Percentiles rank a stretch among this genome's conserved stretches.
Evolutionary conservation across 139 green algal species (phyloP).

Genomic region (Tetradesmus lagerheimii): DNA sequence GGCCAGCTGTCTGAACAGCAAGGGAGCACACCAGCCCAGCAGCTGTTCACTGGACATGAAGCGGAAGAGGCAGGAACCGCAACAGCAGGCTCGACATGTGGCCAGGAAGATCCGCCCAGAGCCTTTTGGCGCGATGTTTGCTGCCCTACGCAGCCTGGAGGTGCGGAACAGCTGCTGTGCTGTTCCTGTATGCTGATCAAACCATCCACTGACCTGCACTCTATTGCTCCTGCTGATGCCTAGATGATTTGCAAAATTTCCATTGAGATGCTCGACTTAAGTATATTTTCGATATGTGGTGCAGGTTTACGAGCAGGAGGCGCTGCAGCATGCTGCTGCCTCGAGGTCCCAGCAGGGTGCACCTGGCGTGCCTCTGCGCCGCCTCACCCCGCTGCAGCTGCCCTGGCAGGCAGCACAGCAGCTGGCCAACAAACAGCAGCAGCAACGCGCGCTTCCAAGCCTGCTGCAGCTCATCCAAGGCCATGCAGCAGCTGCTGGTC

Average conservation of each 20-base stretch:
- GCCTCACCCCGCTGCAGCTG: background rate
- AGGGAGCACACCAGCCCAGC: background rate
- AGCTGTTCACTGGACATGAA: background rate
- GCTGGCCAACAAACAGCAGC: background rate
- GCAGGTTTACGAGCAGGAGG: background rate
- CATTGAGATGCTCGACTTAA: too few relatives aligned
- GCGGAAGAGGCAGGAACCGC: background rate
- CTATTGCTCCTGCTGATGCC: too few relatives aligned
- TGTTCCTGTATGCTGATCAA: background rate
- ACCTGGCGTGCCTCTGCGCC: background rate
- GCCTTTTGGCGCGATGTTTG: background rate
- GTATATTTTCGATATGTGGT: background rate
- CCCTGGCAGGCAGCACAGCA: background rate
- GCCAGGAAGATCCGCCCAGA: background rate
- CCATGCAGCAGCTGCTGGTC: background rate
- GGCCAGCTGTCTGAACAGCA: background rate
- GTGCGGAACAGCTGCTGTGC: background rate
- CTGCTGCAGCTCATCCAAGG: background rate
- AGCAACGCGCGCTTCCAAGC: background rate
- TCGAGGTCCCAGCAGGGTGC: background rate
- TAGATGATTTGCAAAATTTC: too few relatives aligned
- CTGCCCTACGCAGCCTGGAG: background rate
- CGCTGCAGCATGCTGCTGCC: background rate
- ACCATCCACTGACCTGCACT: background rate
- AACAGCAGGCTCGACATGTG: background rate